Conservation (phyloP, 768 basidiomycete species). For the Suillus plorans region DNA sequence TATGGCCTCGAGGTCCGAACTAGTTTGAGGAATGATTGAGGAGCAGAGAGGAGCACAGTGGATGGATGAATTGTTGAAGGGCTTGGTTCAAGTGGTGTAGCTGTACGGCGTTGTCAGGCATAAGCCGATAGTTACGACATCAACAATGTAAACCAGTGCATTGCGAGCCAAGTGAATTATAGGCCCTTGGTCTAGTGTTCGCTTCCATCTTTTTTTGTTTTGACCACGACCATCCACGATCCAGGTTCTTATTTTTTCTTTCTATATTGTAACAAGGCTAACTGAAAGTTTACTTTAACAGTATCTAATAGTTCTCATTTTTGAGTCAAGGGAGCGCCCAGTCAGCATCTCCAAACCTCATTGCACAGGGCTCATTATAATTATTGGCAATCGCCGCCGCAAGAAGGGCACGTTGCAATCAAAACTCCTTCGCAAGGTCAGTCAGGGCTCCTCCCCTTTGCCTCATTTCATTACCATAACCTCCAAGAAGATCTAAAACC, state of each 20-base stretch:
- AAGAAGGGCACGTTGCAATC: conserved; percentile 78
- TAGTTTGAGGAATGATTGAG: neutral
- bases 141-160: conserved; percentile 32
- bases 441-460: conserved; percentile 53
- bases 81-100: neutral
- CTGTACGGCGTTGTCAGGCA: neutral
- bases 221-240: conserved; percentile 21
- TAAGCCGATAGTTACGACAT: conserved; percentile 31
- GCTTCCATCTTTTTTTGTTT: conserved; percentile 5
- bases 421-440: conserved; percentile 54
- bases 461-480: conserved; percentile 49
- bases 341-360: conserved; percentile 19
- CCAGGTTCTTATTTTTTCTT: conserved; percentile 5
- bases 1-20: neutral
- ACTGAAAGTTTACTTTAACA: conserved; percentile 16
- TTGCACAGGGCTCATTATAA: conserved; percentile 27
- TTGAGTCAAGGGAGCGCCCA: conserved; percentile 14
- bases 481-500: conserved; percentile 34
- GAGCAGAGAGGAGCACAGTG: neutral
- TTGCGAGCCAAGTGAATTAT: conserved; percentile 3
- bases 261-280: neutral
- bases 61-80: neutral
- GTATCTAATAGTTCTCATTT: conserved; percentile 20
- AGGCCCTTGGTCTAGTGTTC: neutral
- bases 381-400: conserved; percentile 51